Conservation (phyloP, 2,329 filamentous ascomycete species). For the Trichophyton benhamiae region DNA sequence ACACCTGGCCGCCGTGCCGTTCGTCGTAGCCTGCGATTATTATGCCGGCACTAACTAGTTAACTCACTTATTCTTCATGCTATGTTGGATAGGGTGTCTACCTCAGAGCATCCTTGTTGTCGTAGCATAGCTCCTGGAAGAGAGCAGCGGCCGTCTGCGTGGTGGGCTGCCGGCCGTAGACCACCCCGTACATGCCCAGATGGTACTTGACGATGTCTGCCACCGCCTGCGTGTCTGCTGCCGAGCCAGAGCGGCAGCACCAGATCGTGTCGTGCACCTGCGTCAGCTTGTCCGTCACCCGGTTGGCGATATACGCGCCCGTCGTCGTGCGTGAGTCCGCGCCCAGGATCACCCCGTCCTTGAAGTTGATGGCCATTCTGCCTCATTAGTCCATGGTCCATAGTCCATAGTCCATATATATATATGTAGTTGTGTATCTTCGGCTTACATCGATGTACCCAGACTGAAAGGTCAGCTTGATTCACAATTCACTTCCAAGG, state of each 20-base stretch:
- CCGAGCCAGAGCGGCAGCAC: conserved; percentile 97
- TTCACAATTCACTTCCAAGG: background rate
- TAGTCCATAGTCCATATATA: background rate
- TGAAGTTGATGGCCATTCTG: conserved; percentile 98
- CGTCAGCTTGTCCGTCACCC: conserved; percentile 98
- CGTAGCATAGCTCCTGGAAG: conserved; percentile 96
- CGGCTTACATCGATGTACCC: conserved; percentile 84
- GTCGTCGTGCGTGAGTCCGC: conserved; percentile 97
- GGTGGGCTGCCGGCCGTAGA: conserved; percentile 78
- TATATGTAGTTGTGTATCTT: no score
- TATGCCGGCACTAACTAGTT: conserved; percentile 61
- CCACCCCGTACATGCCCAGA: conserved; percentile 80
- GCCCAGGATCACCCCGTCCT: conserved; percentile 90
- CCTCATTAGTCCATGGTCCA: background rate
- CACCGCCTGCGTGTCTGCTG: conserved; percentile 93
- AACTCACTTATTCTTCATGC: background rate
- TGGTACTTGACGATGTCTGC: conserved; percentile 98
- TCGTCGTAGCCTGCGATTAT: conserved; percentile 98
- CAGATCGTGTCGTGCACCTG: conserved; percentile 98
- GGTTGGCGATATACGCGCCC: conserved; percentile 95
- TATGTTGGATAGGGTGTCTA: conserved; percentile 35
- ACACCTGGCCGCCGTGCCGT: conserved; percentile 90
- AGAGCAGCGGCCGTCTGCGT: conserved; percentile 91
- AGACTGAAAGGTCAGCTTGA: conserved; percentile 44
- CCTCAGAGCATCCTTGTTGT: conserved; percentile 90